Evolutionary conservation across 257 asterid genomes (phyloP), one percentile per base, ranked within the genome.

Genomic region (Jasminum sambac): DNA sequence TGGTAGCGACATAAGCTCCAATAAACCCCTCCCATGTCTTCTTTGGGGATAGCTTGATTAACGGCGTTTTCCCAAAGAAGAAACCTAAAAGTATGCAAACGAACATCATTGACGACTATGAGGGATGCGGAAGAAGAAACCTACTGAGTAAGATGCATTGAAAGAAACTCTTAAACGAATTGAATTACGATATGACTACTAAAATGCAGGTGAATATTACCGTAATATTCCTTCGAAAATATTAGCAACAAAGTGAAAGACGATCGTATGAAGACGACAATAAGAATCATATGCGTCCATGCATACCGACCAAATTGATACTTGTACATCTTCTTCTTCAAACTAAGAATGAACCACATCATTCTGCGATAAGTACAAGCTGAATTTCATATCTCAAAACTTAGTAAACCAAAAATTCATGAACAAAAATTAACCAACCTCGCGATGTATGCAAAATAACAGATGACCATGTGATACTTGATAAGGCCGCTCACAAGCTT

Each of bases 121-220:
- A 93, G 97, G 69, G 97, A 93, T 72, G 96, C 97, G 98, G 98
- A 77, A 93, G 96, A 84, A 93, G 97, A 83, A 93, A 90, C 98
- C 97, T 92, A 93, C 90, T 88, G 66, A 40, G 76, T 63, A n/a
- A 30, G 36, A 30, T 30, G 36, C 36, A 30, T 30, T 30, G 36
- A 4, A 30, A 30, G 36, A 30, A 30, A 30, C n/a, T 30, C 36
- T 1, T 30, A 30, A 30, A 30, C 36, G 36, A 30, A 30, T 30
- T 30, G 36, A 30, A 30, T 30, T 30, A 30, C 36, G 36, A 30
- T 30, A 30, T 30, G 36, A 30, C 36, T 30, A 30, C 36, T 30
- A 30, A 30, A 30, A 30, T 30, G 36, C 36, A 30, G 36, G 4
- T 30, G 36, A 30, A 30, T 30, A 30, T 30, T 83, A 90, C 98